Base-by-base conservation (phyloP, 805 yeast genomes). In the Zygosaccharomyces gambellarensis region DNA sequence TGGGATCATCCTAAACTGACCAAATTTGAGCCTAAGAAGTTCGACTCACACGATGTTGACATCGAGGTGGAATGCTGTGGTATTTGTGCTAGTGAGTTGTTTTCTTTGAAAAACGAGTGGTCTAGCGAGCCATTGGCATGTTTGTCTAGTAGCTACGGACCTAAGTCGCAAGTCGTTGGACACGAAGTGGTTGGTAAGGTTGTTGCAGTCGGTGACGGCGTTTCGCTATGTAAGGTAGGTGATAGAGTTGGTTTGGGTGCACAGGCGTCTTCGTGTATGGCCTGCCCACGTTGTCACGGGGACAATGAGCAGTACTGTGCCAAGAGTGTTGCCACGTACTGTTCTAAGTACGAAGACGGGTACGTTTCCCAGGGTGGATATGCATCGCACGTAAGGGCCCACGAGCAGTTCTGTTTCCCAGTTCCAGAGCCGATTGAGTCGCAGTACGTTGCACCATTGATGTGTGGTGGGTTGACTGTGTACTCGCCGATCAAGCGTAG, bases 241-340 rank as follows among this genome's bases (percentile, higher is more conserved):
- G 83, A 87, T 56, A 74, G 88, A 55, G 94, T 85, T 25, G 95
- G 92, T 47, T 76, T 85, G 44, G 95, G 95, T 58, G 92, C 94
- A 23, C 82, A 79, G 61, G 72, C 76, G 23, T 71, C 69, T 50
- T 71, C 85, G 34, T 87, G 95, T 71, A 66, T 74, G 48, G 69
- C 77, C 12, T 87, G 95, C 70, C 60, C 72, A 43, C 73, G 80
- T 60, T 87, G 90, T 74, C 63, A 72, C 21, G 53, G 61, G 34
- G 74, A 72, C 57, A 75, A 81, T 62, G 85, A 83, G 57, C 74
- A 70, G 54, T 79, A 78, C 71, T 86, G 95, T 70, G 43, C 64
- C 10, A 62, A 72, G 11, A 43, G 56, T 12, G 74, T 75, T 42
- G 67, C 71, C 45, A 85, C 92, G 21, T 85, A 83, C 46, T 48